Evolutionary conservation across 1,284 basidiomycete genomes (phyloP), one percentile per base, ranked within the genome.

Genomic region (Cryptococcus depauperatus): DNA sequence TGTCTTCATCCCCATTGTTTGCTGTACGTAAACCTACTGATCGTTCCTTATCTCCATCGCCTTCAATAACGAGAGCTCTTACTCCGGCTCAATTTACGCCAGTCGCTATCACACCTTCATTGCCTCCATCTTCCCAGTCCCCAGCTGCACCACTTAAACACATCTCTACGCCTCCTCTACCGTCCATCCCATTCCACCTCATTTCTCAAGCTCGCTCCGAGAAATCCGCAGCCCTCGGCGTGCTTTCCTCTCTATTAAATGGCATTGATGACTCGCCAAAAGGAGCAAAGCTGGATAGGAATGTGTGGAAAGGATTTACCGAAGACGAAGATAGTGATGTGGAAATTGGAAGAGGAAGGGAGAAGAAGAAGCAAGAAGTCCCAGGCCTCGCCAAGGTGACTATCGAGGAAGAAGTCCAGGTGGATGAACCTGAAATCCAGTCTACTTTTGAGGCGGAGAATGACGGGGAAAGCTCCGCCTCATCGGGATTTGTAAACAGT

Each of bases 221-320:
- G 46, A 46, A 50, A 28, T 49, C 50, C 5, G 43, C 51, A 5
- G 58, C 52, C 10, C 53, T 66, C 4, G 43, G 50, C 16, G 52
- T 63, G 5, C 50, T 69, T 5, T 48, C 46, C 28, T 54, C 56
- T 1, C 46, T 66, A 2, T 48, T 67, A 1, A 60, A 55, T n/a
- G 54, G 46, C 3, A 35, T 43, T 2, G 16, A 21, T 1, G 29
- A 42, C 1, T 40, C 42, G 0, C 35, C 46, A 0, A 28, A 35
- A 3, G 18, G 41, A 3, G 43, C 40, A 19, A 51, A 54, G n/a
- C 21, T 40, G 5, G 35, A 43, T 2, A 50, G 45, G 41, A 41
- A 49, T n/a, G 44, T 48, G 18, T 54, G 49, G 51, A 52, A 47
- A 9, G 56, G 55, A 3, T 61, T 54, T 45, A 48, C 38, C 5